Evolutionary conservation across 2,329 filamentous ascomycete species (phyloP), one percentile per base, ranked within the genome.

Genomic region (Fusarium sp.): DNA sequence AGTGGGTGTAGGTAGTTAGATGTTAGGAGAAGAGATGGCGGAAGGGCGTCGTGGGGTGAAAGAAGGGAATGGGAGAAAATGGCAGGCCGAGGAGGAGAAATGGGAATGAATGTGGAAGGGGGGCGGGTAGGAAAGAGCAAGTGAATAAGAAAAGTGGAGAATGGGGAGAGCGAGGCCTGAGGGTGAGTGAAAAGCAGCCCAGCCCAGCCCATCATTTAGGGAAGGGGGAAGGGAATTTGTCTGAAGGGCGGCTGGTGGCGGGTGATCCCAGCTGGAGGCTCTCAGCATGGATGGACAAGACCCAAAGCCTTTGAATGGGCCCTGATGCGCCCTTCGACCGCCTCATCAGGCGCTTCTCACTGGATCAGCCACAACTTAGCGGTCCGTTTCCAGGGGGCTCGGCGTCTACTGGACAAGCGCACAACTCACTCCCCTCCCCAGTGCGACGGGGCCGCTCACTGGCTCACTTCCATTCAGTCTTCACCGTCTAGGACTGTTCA

Each of bases 101-200:
- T 64, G 68, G 60, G 66, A 72, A 61, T 47, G 52, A 64, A 64
- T 57, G 66, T 63, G 55, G 64, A 67, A 72, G 69, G 75, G 69
- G 69, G 61, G 45, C 64, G 62, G 72, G 66, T 70, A 49, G 62
- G 68, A 72, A 70, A 60, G 62, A 67, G 47, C 55, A 69, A 72
- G 57, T 63, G 66, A 74, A 70, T 60, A 69, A 73, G 66, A 72
- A 74, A 75, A 71, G 72, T 72, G 71, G 70, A 62, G 73, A 64
- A 73, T 70, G 63, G 70, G 58, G 72, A 80, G 73, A 73, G 67
- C 62, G 60, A 66, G 60, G 63, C 64, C 64, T 60, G 51, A 48
- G 47, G 41, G 48, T 52, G 64, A 60, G 69, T 55, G 60, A 57
- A 60, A 57, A 54, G 42, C 49, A 49, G 59, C 51, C 45, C 49